Percentiles rank a stretch among this genome's conserved stretches.
Evolutionary conservation across 352 stramenopile species (phyloP).

Genomic region (Globisporangium yorkense): DNA sequence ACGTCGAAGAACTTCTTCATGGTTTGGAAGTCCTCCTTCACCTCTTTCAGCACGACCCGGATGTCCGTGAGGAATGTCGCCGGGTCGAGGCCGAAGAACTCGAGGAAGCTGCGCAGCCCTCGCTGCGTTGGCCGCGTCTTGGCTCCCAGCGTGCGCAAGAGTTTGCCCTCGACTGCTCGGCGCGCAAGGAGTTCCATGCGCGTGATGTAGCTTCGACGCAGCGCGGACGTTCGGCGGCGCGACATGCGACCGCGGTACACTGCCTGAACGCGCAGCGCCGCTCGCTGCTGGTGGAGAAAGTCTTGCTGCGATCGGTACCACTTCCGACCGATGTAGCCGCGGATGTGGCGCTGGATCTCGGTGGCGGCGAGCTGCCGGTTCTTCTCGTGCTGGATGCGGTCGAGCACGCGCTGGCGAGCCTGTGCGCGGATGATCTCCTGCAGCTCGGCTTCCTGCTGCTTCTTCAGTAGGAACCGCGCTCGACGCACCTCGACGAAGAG

Average conservation of each 20-base stretch:
- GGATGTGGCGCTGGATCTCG: conserved; percentile 66
- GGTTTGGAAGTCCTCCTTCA: conserved; percentile 62
- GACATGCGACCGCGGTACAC: conserved; percentile 71
- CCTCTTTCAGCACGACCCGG: conserved; percentile 50
- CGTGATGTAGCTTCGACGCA: conserved; percentile 66
- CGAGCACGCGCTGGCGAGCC: conserved; percentile 37
- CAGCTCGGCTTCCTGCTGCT: conserved; percentile 61
- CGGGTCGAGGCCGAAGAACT: conserved; percentile 72
- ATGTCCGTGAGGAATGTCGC: conserved; percentile 72
- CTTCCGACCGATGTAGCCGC: conserved; percentile 44
- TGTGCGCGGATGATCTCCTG: conserved; percentile 60
- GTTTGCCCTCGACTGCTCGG: conserved; percentile 52
- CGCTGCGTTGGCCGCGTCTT: conserved; percentile 53
- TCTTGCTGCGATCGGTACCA: conserved; percentile 56
- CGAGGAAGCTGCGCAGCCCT: conserved; percentile 56
- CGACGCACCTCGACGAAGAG: conserved; percentile 58
- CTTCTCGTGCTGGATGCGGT: conserved; percentile 42
- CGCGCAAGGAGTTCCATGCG: conserved; percentile 69
- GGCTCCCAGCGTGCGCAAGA: conserved; percentile 52
- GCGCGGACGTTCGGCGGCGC: conserved; percentile 48
- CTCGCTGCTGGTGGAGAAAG: conserved; percentile 40
- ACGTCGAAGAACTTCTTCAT: conserved; percentile 58
- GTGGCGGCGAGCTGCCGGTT: conserved; percentile 40
- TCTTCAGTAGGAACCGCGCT: conserved; percentile 44
- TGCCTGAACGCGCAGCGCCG: conserved; percentile 49